A percentile compares a stretch with the other conserved stretches of the same genome.
Conservation (phyloP, 1,284 basidiomycete species). For the Ceratobasidium sp. region DNA sequence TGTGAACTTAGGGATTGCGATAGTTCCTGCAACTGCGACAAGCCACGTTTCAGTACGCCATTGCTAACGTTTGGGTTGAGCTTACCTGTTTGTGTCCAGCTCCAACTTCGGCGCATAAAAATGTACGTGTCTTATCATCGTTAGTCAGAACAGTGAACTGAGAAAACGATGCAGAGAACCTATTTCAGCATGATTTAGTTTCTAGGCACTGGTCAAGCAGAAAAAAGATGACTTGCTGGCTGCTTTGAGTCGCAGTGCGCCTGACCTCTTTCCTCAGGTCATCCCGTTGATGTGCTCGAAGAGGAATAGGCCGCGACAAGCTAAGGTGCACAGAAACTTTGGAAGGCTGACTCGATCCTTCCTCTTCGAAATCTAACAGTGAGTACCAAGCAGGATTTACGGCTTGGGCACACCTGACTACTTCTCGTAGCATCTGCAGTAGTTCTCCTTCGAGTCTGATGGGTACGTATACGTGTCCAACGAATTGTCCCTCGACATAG, state of each 20-base stretch:
- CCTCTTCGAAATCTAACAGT: constrained; percentile 54
- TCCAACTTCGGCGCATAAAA: constrained; percentile 78
- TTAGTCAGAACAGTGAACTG: constrained; percentile 75
- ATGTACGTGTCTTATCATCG: constrained; percentile 79
- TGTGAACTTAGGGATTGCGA: constrained; percentile 64
- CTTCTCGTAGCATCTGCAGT: constrained; percentile 63
- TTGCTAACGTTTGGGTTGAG: constrained; percentile 17
- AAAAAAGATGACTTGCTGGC: constrained; percentile 56
- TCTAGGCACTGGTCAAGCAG: neutral
- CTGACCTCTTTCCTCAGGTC: constrained; percentile 70
- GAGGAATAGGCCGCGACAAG: constrained; percentile 76
- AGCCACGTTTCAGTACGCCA: constrained; percentile 30
- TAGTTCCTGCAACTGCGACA: constrained; percentile 62
- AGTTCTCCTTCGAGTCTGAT: constrained; percentile 60
- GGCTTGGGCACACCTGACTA: constrained; percentile 60
- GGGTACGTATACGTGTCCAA: constrained; percentile 77
- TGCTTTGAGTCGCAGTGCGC: constrained; percentile 59
- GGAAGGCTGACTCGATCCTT: constrained; percentile 45
- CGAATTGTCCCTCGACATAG: constrained; percentile 83
- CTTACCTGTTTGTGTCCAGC: constrained; percentile 76
- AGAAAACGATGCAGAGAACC: constrained; percentile 77
- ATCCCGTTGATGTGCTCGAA: constrained; percentile 79
- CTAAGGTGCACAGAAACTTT: constrained; percentile 71
- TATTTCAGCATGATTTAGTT: constrained; percentile 52
- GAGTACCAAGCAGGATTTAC: constrained; percentile 62